Evolutionary conservation across 768 basidiomycete species (phyloP), one percentile per base, ranked within the genome.

Genomic region (Pleurotus pulmonarius): DNA sequence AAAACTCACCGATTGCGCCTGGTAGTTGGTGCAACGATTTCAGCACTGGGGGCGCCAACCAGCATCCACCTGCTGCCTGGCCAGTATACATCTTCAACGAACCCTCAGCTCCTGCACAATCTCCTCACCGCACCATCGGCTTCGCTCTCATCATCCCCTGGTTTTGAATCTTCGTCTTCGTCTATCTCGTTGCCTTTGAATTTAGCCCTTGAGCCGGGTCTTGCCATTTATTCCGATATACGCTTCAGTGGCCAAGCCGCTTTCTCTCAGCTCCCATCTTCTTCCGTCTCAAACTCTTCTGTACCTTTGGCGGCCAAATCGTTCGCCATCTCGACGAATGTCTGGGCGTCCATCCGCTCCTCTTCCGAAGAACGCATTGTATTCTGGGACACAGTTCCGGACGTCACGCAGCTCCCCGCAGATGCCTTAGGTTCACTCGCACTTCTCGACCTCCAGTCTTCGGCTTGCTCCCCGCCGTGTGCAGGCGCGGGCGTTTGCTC

Each of bases 341-440:
- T 87, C 0, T 93, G 87, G 87, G 82, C 79, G 8, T 83, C 85
- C 1, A 72, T 94, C 9, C 77, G 76, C 5, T 70, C 82, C 1
- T 77, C 81, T n/a, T 74, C 75, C 25, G 80, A 77, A 56, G 73
- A 74, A 38, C 86, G 86, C 22, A 66, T 91, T 13, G 76, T 93
- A 18, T 64, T 94, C 29, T 94, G 90, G 90, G 83, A 90, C 58
- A 83, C 87, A 8, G 72, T 94, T 45, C 85, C 92, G 9, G 91
- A 94, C 63, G 64, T 88, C 18, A 71, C 81, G 2, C 86, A 92
- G 66, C 76, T 92, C 12, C 87, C 89, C 2, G 65, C 76, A 1
- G 69, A 75, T 3, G 71, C 70, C 37, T 69, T 77, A 0, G 74
- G 74, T 26, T 73, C 81, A 0, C 71, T 91, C n/a, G 74, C 80